Evolutionary conservation across 768 basidiomycete species (phyloP), one percentile per base, ranked within the genome.

Genomic region (Boletus bicolor): DNA sequence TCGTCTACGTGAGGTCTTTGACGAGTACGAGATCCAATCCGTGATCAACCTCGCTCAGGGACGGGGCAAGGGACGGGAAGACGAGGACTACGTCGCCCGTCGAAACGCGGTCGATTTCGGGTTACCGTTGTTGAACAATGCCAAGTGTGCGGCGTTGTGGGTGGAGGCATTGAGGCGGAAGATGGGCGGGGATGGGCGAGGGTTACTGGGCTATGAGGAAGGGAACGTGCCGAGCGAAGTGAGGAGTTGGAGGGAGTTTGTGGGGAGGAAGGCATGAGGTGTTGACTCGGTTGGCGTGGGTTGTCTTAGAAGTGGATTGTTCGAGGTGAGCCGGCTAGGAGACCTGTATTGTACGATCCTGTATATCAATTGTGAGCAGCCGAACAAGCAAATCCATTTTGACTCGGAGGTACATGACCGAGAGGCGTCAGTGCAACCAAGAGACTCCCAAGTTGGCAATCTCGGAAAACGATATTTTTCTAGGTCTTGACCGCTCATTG

Each of bases 81-180:
- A 98, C 68, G 92, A 98, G 68, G 94, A 98, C 64, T 99, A 99
- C 65, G 95, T 98, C 45, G 96, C 97, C 52, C 83, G 97, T 68
- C 89, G 94, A 61, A 95, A 95, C 69, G 93, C 93, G 51, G 93
- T 96, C 51, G 95, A 98, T 76, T 98, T 98, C 61, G 97, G 97
- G 56, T 72, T 98, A 54, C 89, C 93, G 11, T 72, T 98, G 53
- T 76, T 98, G 61, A 97, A 96, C 77, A 91, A 98, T 68, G 83
- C 93, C 49, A 86, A 84, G 54, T 89, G 85, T 55, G 97, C 96
- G 3, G 81, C 86, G 61, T 81, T 99, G 47, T 97, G 93, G 69
- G 95, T 98, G 36, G 91, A 96, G 72, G 83, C 87, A 59, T 75
- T 99, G 54, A 89, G 82, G 5, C 83, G 82, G 73, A 93, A 93